A percentile compares a stretch with the other conserved stretches of the same genome.
These are phyloP conservation scores for Aphanoascus verrucosus DNA, from an alignment of 2,329 filamentous ascomycete genomes.

Conservation along the genomic window DNA sequence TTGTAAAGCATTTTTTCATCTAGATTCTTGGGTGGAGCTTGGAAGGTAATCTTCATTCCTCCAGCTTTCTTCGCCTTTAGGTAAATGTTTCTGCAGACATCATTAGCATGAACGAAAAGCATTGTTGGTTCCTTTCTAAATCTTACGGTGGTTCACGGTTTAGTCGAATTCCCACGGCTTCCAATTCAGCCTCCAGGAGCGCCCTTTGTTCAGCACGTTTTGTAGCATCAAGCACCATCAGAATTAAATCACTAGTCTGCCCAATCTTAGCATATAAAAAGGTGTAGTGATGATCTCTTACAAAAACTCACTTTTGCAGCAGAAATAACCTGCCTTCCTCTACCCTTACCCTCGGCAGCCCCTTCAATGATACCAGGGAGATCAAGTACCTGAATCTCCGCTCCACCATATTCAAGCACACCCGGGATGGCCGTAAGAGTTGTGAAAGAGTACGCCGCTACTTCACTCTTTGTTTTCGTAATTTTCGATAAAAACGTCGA, in stretches of 20 bases:
- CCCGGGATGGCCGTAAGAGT: slow-evolving; percentile 95
- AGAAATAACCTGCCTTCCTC: slow-evolving; percentile 91
- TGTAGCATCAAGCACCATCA: slow-evolving; percentile 95
- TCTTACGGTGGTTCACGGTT: slow-evolving; percentile 81
- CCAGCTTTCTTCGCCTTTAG: slow-evolving; percentile 91
- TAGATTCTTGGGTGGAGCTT: slow-evolving; percentile 72
- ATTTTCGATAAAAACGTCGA: slow-evolving; percentile 98
- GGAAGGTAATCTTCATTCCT: slow-evolving; percentile 98
- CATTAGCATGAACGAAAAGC: neutral
- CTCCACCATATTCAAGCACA: slow-evolving; percentile 92
- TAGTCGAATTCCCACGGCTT: slow-evolving; percentile 86
- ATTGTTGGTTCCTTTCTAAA: neutral
- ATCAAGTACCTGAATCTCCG: slow-evolving; percentile 96
- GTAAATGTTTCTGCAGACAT: slow-evolving; percentile 71
- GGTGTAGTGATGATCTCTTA: neutral
- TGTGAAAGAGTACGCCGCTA: slow-evolving; percentile 93
- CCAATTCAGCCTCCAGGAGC: slow-evolving; percentile 79
- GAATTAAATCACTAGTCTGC: slow-evolving; percentile 80
- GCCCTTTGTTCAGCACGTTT: slow-evolving; percentile 90
- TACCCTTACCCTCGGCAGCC: slow-evolving; percentile 85
- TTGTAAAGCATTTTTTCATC: slow-evolving; percentile 99
- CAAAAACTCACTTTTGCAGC: slow-evolving; percentile 60
- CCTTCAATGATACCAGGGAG: slow-evolving; percentile 97
- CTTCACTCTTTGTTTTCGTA: slow-evolving; percentile 93
- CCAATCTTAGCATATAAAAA: neutral